Evolutionary conservation across 2,329 filamentous ascomycete species (phyloP).

Genomic region (Cladophialophora bantiana): DNA sequence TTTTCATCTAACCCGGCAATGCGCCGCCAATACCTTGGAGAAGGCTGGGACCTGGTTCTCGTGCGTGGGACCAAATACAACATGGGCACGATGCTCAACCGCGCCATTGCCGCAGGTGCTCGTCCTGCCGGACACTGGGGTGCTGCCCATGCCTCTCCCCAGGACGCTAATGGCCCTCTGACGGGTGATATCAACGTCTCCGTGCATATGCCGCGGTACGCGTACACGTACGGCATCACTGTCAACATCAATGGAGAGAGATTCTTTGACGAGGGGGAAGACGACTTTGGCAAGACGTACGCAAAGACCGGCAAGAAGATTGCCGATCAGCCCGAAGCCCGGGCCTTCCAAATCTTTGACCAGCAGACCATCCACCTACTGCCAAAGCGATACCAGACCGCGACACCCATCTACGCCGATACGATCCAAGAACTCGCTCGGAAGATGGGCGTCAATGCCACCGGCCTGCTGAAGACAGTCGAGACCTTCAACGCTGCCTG

Average conservation of each 20-base stretch:
- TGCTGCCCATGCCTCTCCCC: conserved; percentile 69
- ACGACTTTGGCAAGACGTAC: conserved; percentile 71
- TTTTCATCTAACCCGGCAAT: conserved; percentile 68
- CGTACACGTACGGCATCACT: conserved; percentile 71
- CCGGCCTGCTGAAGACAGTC: conserved; percentile 48
- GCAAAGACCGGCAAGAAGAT: conserved; percentile 70
- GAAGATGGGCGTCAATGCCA: conserved; percentile 51
- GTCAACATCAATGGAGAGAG: conserved; percentile 64
- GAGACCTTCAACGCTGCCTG: conserved; percentile 42
- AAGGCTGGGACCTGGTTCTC: conserved; percentile 67
- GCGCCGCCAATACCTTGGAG: conserved; percentile 62
- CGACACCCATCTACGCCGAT: conserved; percentile 58
- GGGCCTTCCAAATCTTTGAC: conserved; percentile 72
- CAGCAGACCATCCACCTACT: conserved; percentile 59
- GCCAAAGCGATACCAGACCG: conserved; percentile 66
- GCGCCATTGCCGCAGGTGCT: conserved; percentile 58
- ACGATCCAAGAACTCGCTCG: conserved; percentile 64
- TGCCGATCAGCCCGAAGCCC: conserved; percentile 62
- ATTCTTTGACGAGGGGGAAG: conserved; percentile 71
- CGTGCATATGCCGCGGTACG: conserved; percentile 72
- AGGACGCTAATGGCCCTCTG: conserved; percentile 68
- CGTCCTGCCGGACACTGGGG: conserved; percentile 65
- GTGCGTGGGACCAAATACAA: conserved; percentile 71
- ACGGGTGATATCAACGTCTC: conserved; percentile 64
- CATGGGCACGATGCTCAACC: conserved; percentile 64